phyloP scores from a whole-genome alignment of 73 alveolate genomes.

The Urostyla sp. region DNA sequence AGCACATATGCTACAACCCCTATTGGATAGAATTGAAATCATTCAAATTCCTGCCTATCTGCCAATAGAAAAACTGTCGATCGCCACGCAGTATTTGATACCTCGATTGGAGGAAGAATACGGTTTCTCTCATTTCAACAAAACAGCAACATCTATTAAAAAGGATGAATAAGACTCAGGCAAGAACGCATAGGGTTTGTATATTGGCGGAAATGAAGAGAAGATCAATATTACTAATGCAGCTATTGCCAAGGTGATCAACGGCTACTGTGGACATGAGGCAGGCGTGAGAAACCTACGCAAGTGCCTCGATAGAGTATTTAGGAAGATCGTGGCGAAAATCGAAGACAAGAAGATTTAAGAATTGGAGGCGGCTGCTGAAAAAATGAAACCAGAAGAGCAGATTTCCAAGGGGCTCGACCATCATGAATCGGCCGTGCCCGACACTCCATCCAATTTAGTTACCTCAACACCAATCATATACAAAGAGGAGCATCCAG shows the following conservation, averaged over 20 bases:
- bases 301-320: constrained; percentile 82
- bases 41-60: constrained; percentile 84
- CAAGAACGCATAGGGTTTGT: neutral
- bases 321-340: constrained; percentile 83
- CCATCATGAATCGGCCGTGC: neutral
- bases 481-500: constrained; percentile 40
- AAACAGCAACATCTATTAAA: no score
- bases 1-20: constrained; percentile 83
- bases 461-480: neutral
- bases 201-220: neutral
- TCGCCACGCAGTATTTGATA: constrained; percentile 73
- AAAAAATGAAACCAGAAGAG: neutral
- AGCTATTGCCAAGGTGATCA: constrained; percentile 55
- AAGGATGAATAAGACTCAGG: constrained; percentile 14
- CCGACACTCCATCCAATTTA: neutral
- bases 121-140: constrained; percentile 67
- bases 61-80: constrained; percentile 76
- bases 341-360: constrained; percentile 57
- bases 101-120: constrained; percentile 59
- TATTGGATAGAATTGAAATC: constrained; percentile 82
- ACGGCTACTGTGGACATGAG: constrained; percentile 79
- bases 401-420: constrained; percentile 26
- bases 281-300: constrained; percentile 88
- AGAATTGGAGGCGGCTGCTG: constrained; percentile 3
- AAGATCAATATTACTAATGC: constrained; percentile 56